These are phyloP conservation scores for Fusarium penzigii DNA, from an alignment of 2,329 filamentous ascomycete species.

Conservation along the genomic window DNA sequence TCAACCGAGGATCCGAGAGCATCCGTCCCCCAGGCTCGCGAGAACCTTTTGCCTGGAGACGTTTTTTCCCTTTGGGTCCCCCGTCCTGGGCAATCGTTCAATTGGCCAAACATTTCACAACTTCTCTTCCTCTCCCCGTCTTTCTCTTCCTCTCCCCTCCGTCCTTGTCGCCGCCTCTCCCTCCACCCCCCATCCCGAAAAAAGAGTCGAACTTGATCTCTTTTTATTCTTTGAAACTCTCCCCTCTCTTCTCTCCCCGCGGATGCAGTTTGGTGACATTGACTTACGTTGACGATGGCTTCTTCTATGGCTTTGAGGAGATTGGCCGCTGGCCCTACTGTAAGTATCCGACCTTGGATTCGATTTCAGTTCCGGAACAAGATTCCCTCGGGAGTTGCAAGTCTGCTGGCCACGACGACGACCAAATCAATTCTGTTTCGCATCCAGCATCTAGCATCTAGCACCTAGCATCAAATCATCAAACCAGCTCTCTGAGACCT, in stretches of 20 bases:
- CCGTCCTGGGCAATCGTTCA: conserved; percentile 23
- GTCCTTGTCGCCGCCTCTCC: not conserved
- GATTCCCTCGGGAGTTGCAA: not conserved
- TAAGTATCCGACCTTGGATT: conserved; percentile 40
- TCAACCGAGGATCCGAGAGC: conserved; percentile 39
- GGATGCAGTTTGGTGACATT: conserved; percentile 35
- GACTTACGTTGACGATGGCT: conserved; percentile 49
- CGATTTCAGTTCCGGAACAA: not conserved
- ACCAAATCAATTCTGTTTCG: too few relatives aligned
- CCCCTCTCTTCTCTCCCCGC: conserved; percentile 28
- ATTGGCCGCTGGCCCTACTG: conserved; percentile 56
- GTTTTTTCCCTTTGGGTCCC: too few relatives aligned
- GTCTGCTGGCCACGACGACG: not conserved
- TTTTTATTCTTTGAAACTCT: conserved; percentile 13
- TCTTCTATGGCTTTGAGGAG: conserved; percentile 66
- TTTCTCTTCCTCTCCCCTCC: not conserved
- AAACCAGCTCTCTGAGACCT: conserved; percentile 1
- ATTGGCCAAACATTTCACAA: conserved; percentile 21
- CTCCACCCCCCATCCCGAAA: conserved; percentile 7
- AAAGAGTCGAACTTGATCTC: conserved; percentile 21
- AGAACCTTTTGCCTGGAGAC: too few relatives aligned
- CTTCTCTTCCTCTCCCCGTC: too few relatives aligned
- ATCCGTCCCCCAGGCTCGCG: conserved; percentile 30
- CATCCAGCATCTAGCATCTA: too few relatives aligned
- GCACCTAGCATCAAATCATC: too few relatives aligned